Evolutionary conservation across 2,329 filamentous ascomycete species (phyloP), one percentile per base, ranked within the genome.

Genomic region (Sclerotinia sclerotiorum): DNA sequence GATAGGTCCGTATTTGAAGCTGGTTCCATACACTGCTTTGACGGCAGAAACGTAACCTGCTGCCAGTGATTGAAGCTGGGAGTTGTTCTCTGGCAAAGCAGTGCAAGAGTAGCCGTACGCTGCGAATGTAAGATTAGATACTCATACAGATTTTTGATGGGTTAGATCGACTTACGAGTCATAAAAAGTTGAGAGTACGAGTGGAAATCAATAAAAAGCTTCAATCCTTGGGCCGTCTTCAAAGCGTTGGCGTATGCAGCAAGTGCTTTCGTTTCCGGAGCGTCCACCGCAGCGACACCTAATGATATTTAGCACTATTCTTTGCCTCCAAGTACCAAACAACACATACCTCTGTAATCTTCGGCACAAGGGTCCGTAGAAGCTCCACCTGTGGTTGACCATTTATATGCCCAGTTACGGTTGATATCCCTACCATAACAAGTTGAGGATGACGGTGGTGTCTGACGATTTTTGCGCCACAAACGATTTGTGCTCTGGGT

Each of bases 181-280:
- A 86, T 81, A 69, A 89, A 83, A 44, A 86, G 80, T 72, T 90
- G 87, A 15, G 82, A 84, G 78, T 88, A 90, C 0, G 85, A 83
- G 78, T 90, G 88, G 75, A 85, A 86, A 77, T 90, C 88, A 71
- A 90, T 84, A 77, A 85, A 90, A 2, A 88, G 80, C 73, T 85
- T 84, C 52, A 90, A 79, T 1, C 85, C 84, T 70, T 84, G 81
- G 3, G 72, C 67, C 11, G 73, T 68, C 4, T 80, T 78, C 32
- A 87, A 74, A 51, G 77, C 74, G 60, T 80, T 79, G 27, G 85
- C 78, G 57, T 83, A 82, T 6, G 80, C 79, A 42, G 81, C 80
- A 11, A 90, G 79, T 0, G 79, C 82, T 69, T 79, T 79, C 71
- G 80, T 85, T 78, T 88, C 86, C 6, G 84, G 82, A 0, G 83